Base-by-base conservation (phyloP, 192 early-diverging fungal genomes). In the Coemansia aciculifera region DNA sequence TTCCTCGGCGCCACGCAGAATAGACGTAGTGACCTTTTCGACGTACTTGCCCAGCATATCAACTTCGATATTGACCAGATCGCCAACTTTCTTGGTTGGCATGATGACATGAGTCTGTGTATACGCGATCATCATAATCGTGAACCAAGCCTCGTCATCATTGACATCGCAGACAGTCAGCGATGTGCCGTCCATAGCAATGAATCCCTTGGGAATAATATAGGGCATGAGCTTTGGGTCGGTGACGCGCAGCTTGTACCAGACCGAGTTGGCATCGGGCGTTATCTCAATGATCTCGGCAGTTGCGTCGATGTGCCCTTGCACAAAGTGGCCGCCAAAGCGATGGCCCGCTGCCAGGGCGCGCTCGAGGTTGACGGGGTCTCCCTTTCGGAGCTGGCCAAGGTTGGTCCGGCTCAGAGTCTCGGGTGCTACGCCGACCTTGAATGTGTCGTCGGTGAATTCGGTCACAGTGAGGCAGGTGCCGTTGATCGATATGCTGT, bases 1-100 rank as follows among this genome's bases (percentile, higher is more conserved):
- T 9, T 32, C 67, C 19, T 63, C 6, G 29, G 52, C 5, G 36
- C 73, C 72, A 66, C 78, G 63, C 60, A 85, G 77, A 52, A 84
- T 85, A 72, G 85, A 78, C 19, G 81, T 64, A 10, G 94, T 88
- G 44, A 93, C 87, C 63, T 88, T 88, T 73, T 96, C 94, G 27
- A 97, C 87, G 75, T 99, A 99, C 75, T 99, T 99, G 60, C 93
- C 95, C 71, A 99, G 85, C 89, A 97, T 95, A 72, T 99, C 98
- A 2, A 97, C 96, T 83, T 99, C 98, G 49, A 99, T 79, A 75
- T 99, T 99, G 62, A 98, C 92, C 62, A 76, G 77, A 59, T 87
- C 87, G 2, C 94, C 95, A 12, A 88, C 71, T 34, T 85, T 70
- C 77, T 92, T 91, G 9, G 48, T 68, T 6, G 94, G 88, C 85